phyloP scores from a whole-genome alignment of 495 filamentous ascomycete species.

The Penicillium desertorum region DNA sequence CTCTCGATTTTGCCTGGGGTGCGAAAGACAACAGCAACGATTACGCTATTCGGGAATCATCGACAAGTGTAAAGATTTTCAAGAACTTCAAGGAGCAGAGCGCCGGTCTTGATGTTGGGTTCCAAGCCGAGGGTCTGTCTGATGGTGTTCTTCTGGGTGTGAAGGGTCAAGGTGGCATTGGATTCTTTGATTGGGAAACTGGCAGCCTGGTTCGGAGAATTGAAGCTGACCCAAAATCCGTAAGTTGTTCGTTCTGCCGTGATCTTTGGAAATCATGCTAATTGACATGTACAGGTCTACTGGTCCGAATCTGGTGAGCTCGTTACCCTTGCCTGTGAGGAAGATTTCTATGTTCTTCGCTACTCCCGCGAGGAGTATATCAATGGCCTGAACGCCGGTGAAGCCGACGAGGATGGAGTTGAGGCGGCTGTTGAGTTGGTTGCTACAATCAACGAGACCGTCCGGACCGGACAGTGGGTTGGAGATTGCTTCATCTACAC shows the following conservation, averaged over 20 bases:
- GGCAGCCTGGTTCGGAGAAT: conserved; percentile 88
- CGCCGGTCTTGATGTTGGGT: conserved; percentile 88
- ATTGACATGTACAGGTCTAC: conserved; percentile 65
- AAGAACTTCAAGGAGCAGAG: conserved; percentile 95
- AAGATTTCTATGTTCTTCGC: conserved; percentile 90
- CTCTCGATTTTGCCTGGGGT: conserved; percentile 95
- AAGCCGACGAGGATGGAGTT: conserved; percentile 92
- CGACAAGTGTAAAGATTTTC: conserved; percentile 92
- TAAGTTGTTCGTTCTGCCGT: conserved; percentile 34
- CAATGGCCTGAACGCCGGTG: conserved; percentile 73
- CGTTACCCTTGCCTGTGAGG: conserved; percentile 89
- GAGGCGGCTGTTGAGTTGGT: conserved; percentile 96
- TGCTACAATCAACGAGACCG: conserved; percentile 89
- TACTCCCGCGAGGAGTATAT: conserved; percentile 86
- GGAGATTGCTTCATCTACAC: conserved; percentile 99
- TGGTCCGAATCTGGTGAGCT: conserved; percentile 97
- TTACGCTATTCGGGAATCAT: conserved; percentile 91
- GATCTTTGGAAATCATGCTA: conserved; percentile 15
- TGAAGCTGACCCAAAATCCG: conserved; percentile 85
- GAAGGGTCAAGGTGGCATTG: conserved; percentile 90
- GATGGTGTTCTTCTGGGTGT: conserved; percentile 93
- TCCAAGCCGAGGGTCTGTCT: conserved; percentile 87
- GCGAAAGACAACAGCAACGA: conserved; percentile 98
- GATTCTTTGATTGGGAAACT: conserved; percentile 93
- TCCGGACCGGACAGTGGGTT: conserved; percentile 96